Evolutionary conservation across 306 rosid species (phyloP).

Genomic region (Notholithocarpus densiflorus): DNA sequence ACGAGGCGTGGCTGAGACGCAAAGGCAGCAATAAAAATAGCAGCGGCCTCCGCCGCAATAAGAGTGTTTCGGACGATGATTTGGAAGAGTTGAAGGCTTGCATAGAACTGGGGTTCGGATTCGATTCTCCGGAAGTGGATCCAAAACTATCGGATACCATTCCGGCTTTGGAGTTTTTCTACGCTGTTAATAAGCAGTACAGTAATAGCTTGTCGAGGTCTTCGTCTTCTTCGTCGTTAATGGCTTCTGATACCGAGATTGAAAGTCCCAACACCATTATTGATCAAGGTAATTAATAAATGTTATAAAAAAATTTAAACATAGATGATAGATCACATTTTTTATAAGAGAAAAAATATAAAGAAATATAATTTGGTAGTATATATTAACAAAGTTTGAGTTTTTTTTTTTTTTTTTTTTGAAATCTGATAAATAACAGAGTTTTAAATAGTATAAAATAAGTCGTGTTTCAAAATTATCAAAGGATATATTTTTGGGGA

Average conservation of each 20-base stretch:
- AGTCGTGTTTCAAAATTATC: too few relatives aligned
- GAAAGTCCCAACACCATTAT: conserved; percentile 32
- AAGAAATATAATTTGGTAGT: too few relatives aligned
- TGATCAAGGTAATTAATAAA: conserved; percentile 37
- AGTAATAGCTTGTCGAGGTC: conserved; percentile 34
- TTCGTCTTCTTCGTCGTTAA: conserved; percentile 39
- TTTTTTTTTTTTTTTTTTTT: too few relatives aligned
- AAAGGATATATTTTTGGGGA: too few relatives aligned
- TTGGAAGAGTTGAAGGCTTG: conserved; percentile 75
- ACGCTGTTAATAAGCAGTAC: conserved; percentile 52
- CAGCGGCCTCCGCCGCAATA: conserved; percentile 18
- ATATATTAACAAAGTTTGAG: too few relatives aligned
- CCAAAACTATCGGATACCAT: conserved; percentile 46
- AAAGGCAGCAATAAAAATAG: conserved; percentile 17
- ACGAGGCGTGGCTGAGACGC: conserved; percentile 73
- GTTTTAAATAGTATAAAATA: too few relatives aligned
- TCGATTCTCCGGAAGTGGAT: conserved; percentile 57
- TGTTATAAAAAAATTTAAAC: not conserved
- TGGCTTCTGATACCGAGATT: conserved; percentile 29
- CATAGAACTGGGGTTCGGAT: conserved; percentile 68
- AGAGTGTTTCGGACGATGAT: conserved; percentile 66
- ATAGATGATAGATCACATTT: too few relatives aligned
- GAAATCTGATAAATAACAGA: too few relatives aligned
- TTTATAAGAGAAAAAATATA: too few relatives aligned
- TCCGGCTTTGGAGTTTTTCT: conserved; percentile 61